Evolutionary conservation across 2,329 filamentous ascomycete species (phyloP).

Genomic region (Pseudopyricularia cyperi): DNA sequence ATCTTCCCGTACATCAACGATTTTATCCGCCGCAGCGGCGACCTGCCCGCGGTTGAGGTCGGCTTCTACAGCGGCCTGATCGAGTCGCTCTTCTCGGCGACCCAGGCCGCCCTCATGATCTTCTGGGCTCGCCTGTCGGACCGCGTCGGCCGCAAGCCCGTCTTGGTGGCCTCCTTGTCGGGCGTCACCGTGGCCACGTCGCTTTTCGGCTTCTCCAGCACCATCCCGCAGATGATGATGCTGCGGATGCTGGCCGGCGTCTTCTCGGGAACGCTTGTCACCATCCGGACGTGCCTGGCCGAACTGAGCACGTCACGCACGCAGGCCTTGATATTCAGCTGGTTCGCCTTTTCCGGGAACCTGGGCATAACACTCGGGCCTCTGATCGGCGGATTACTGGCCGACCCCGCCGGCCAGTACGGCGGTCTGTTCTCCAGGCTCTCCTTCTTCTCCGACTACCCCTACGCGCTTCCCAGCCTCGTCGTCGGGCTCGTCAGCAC

Average conservation of each 20-base stretch:
- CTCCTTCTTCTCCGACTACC: conserved; percentile 48
- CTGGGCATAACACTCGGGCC: conserved; percentile 63
- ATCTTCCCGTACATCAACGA: conserved; percentile 72
- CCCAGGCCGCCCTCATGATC: conserved; percentile 68
- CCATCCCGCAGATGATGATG: conserved; percentile 62
- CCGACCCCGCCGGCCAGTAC: conserved; percentile 54
- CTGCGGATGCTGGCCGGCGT: conserved; percentile 59
- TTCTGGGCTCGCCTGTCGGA: conserved; percentile 59
- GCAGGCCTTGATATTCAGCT: conserved; percentile 61
- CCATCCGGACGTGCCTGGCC: conserved; percentile 63
- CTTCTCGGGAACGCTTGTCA: conserved; percentile 62
- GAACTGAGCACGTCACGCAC: conserved; percentile 59
- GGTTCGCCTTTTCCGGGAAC: conserved; percentile 65
- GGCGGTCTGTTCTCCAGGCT: conserved; percentile 39
- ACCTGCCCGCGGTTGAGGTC: conserved; percentile 49
- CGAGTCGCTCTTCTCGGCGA: conserved; percentile 58
- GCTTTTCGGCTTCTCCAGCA: conserved; percentile 31
- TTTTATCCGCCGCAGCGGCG: conserved; percentile 58
- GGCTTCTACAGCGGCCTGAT: conserved; percentile 73
- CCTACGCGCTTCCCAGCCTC: conserved; percentile 54
- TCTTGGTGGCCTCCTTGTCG: conserved; percentile 1
- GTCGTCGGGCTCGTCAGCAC: conserved; percentile 39
- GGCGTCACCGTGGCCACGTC: neutral
- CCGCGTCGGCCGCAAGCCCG: conserved; percentile 16
- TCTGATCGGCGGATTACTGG: conserved; percentile 54